phyloP scores from a whole-genome alignment of 495 filamentous ascomycete genomes.

The Neurospora sp. region DNA sequence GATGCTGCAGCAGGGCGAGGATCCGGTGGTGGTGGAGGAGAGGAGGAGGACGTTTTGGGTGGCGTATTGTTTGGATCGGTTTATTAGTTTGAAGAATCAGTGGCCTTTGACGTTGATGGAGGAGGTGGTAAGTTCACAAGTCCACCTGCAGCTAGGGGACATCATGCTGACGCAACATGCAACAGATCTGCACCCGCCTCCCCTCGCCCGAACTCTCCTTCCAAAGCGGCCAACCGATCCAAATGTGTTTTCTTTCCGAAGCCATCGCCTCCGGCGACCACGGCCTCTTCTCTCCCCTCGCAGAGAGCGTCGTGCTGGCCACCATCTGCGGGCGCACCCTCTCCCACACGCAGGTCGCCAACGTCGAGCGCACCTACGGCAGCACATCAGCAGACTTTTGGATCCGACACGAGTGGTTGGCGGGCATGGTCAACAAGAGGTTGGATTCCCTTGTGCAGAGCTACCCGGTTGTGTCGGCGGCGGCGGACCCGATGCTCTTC shows the following conservation, averaged over 20 bases:
- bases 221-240: slow-evolving; percentile 36
- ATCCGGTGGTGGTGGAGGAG: slow-evolving; percentile 33
- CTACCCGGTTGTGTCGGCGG: slow-evolving; percentile 23
- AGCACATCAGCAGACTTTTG: slow-evolving; percentile 28
- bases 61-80: slow-evolving; percentile 44
- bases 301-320: slow-evolving; percentile 38
- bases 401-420: slow-evolving; percentile 40
- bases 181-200: slow-evolving; percentile 34
- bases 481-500: slow-evolving; percentile 37
- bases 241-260: slow-evolving; percentile 35
- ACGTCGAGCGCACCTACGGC: slow-evolving; percentile 12
- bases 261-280: slow-evolving; percentile 27
- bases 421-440: slow-evolving; percentile 28
- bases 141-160: neutral
- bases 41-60: slow-evolving; percentile 47
- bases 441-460: slow-evolving; percentile 25
- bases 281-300: slow-evolving; percentile 30
- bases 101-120: slow-evolving; percentile 42
- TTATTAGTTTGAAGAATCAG: slow-evolving; percentile 38
- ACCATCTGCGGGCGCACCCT: slow-evolving; percentile 39
- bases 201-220: slow-evolving; percentile 42
- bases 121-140: slow-evolving; percentile 30
- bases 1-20: slow-evolving; percentile 8
- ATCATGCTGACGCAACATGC: neutral
- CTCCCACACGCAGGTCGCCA: slow-evolving; percentile 32